phyloP scores from a whole-genome alignment of 179 eudicot genomes.

The Nepenthes alata region DNA sequence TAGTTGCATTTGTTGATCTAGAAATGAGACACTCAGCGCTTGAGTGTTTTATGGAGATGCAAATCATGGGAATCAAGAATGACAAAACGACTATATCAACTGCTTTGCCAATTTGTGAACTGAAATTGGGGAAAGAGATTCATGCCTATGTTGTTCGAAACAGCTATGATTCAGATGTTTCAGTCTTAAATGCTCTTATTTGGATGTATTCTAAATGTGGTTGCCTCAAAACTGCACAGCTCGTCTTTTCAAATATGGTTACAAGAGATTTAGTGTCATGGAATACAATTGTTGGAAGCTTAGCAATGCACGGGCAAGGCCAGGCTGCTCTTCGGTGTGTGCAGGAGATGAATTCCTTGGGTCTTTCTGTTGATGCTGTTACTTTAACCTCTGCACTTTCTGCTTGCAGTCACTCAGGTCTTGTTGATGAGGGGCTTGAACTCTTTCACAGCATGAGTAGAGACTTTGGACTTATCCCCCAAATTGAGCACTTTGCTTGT shows the following conservation, averaged over 20 bases:
- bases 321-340: conserved; percentile 26
- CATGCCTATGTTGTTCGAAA: conserved; percentile 28
- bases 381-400: conserved; percentile 41
- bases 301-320: conserved; percentile 39
- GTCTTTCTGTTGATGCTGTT: conserved; percentile 24
- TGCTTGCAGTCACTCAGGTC: conserved; percentile 48
- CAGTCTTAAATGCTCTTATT: conserved; percentile 35
- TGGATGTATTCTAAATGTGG: conserved; percentile 44
- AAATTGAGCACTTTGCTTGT: conserved; percentile 42
- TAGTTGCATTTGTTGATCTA: conserved; percentile 24
- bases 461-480: conserved; percentile 18
- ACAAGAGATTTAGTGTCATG: conserved; percentile 34
- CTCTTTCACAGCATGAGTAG: conserved; percentile 24
- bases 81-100: conserved; percentile 32
- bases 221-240: conserved; percentile 20
- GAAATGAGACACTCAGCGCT: conserved; percentile 21
- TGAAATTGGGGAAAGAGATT: conserved; percentile 33
- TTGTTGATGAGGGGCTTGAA: conserved; percentile 30
- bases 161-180: conserved; percentile 7
- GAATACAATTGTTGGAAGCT: conserved; percentile 48
- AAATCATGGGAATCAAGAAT: conserved; percentile 14
- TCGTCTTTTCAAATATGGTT: conserved; percentile 27
- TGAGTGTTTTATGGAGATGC: conserved; percentile 28
- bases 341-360: conserved; percentile 26
- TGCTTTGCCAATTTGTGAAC: conserved; percentile 37